Percentiles rank a stretch among this genome's conserved stretches.
Conservation (phyloP, 257 asterid genomes). For the Rhazya stricta region DNA sequence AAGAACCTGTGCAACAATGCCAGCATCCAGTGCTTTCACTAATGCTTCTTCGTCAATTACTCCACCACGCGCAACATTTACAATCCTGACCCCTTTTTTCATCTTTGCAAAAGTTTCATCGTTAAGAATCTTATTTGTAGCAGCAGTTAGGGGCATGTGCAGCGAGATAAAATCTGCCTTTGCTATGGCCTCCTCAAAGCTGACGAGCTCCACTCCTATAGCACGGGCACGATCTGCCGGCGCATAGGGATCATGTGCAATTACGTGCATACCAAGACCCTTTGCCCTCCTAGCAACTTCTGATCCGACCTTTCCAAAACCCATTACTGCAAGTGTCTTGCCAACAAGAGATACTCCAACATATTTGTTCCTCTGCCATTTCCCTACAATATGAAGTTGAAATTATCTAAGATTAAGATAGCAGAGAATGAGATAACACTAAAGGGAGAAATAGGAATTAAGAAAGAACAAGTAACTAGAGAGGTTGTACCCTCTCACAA, state of each 20-base stretch:
- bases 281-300: constrained; percentile 97
- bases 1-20: constrained; percentile 87
- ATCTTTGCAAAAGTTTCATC: constrained; percentile 85
- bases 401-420: neutral
- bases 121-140: constrained; percentile 65
- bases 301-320: constrained; percentile 95
- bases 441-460: neutral
- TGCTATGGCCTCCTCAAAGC: constrained; percentile 77
- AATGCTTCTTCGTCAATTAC: constrained; percentile 96
- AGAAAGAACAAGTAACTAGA: neutral
- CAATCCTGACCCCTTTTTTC: constrained; percentile 86
- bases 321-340: constrained; percentile 92
- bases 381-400: constrained; percentile 38
- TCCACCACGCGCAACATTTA: constrained; percentile 97
- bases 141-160: constrained; percentile 92
- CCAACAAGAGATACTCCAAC: constrained; percentile 97
- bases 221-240: constrained; percentile 96
- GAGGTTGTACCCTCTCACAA: neutral
- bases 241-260: constrained; percentile 93
- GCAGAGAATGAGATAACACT: neutral
- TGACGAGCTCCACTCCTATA: constrained; percentile 80
- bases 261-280: constrained; percentile 93
- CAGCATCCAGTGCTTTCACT: constrained; percentile 80
- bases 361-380: constrained; percentile 87
- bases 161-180: constrained; percentile 82